Percentiles rank a stretch among this genome's conserved stretches.
These are phyloP conservation scores for Trametes cinnabarina DNA, from an alignment of 768 basidiomycete species.

Conservation along the genomic window DNA sequence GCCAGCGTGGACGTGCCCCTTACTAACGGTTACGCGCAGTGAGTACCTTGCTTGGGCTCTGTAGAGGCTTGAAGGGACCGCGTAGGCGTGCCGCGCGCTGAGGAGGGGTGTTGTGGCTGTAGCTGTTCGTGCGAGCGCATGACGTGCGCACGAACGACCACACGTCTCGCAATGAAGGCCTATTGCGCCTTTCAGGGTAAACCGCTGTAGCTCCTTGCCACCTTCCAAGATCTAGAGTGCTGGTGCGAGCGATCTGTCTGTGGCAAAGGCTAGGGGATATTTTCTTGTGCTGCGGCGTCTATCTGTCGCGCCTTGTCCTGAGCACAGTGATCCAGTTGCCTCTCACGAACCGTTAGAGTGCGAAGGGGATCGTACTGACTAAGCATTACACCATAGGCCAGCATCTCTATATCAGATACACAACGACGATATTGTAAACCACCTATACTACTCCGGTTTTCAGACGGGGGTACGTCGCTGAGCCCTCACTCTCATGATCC, in stretches of 20 bases:
- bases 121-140: too few species aligned
- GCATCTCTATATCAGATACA: slow-evolving; percentile 55
- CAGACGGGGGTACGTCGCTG: slow-evolving; percentile 68
- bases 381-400: neutral
- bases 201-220: neutral
- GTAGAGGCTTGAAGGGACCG: neutral
- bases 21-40: slow-evolving; percentile 60
- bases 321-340: neutral
- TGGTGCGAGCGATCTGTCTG: neutral
- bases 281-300: slow-evolving; percentile 3
- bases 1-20: slow-evolving; percentile 18
- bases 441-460: slow-evolving; percentile 78
- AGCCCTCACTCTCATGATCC: neutral
- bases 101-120: too few species aligned
- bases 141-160: too few species aligned
- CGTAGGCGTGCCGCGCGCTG: neutral
- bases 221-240: neutral
- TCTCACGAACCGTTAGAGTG: neutral
- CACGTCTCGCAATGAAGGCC: too few species aligned
- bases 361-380: neutral
- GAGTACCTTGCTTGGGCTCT: slow-evolving; percentile 33
- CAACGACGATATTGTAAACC: slow-evolving; percentile 74
- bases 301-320: slow-evolving; percentile 1
- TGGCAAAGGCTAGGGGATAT: neutral
- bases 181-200: neutral